Base-by-base conservation (phyloP, 176 grass and related monocot genomes). In the Poa pratensis region DNA sequence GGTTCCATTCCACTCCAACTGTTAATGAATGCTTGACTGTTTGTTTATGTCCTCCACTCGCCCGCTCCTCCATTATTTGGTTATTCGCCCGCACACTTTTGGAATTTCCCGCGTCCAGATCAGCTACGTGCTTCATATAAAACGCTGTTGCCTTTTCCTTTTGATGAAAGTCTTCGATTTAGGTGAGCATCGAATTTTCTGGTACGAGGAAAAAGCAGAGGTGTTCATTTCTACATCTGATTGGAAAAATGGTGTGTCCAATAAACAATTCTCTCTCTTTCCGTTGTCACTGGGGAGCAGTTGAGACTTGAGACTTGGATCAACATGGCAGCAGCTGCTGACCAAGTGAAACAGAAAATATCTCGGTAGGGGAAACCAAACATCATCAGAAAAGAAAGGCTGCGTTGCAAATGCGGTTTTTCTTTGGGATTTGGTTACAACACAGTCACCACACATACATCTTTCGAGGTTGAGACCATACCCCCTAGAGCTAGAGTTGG, bases 121-220 rank as follows among this genome's bases (percentile, higher is more conserved):
- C 19, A 17, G 51, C 26, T 22, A 30, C n/a, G 8, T 74, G 0
- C 14, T 60, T 37, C 72, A 16, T 49, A 15, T 49, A 49, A 4
- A 40, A 45, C 42, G 59, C 81, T 65, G 15, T 17, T 76, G 34
- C 35, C 10, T 45, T 74, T 26, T 68, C 42, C 75, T 87, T 45
- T 50, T 62, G 32, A 48, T 83, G 39, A 13, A 26, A 42, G 11
- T 49, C 62, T 55, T 28, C 46, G 46, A 26, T 64, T 7, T 57
- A 24, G 52, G 46, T 18, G 69, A 69, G 75, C 49, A 76, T 80
- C 85, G 80, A 76, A 80, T 76, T 84, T 83, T 16, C 28, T 42
- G 16, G 49, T 87, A 19, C 75, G 6, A 74, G 10, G 26, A 54
- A 43, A 60, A 58, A 60, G 50, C 39, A 20, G 9, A 84, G 42